Percentiles rank a stretch among this genome's conserved stretches.
Conservation (phyloP, 140 eudicot species). For the Oenanthe javanica region DNA sequence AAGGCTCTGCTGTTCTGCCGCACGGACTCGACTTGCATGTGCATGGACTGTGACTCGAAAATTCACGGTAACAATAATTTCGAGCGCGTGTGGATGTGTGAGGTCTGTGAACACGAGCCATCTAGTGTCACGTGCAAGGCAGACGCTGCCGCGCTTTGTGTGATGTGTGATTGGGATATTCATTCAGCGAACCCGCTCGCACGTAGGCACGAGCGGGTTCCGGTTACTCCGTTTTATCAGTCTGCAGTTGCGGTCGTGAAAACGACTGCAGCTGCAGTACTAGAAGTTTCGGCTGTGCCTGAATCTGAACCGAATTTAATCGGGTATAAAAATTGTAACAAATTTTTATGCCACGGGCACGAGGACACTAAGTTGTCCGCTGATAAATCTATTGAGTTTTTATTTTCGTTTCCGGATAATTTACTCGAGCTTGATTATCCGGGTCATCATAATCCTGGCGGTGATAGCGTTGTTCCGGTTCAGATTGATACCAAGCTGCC, state of each 20-base stretch:
- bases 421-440: constrained; percentile 26
- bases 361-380: neutral
- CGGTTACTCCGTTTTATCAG: constrained; percentile 56
- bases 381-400: constrained; percentile 20
- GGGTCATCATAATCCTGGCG: neutral
- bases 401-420: constrained; percentile 23
- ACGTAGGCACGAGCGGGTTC: constrained; percentile 61
- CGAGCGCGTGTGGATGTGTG: constrained; percentile 83
- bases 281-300: neutral
- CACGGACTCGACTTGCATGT: constrained; percentile 44
- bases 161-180: constrained; percentile 64
- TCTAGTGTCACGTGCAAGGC: constrained; percentile 72
- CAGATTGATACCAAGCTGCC: constrained; percentile 12
- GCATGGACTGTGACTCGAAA: constrained; percentile 51
- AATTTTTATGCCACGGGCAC: neutral
- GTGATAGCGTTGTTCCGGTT: constrained; percentile 46
- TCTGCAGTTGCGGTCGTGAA: constrained; percentile 41
- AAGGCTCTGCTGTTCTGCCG: constrained; percentile 64
- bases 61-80: constrained; percentile 33
- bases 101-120: constrained; percentile 70
- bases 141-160: constrained; percentile 75
- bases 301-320: neutral
- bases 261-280: constrained; percentile 24
- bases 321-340: neutral
- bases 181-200: constrained; percentile 82